Evolutionary conservation across 208 protist genomes (phyloP).

Genomic region (Wallacemonas sp.): DNA sequence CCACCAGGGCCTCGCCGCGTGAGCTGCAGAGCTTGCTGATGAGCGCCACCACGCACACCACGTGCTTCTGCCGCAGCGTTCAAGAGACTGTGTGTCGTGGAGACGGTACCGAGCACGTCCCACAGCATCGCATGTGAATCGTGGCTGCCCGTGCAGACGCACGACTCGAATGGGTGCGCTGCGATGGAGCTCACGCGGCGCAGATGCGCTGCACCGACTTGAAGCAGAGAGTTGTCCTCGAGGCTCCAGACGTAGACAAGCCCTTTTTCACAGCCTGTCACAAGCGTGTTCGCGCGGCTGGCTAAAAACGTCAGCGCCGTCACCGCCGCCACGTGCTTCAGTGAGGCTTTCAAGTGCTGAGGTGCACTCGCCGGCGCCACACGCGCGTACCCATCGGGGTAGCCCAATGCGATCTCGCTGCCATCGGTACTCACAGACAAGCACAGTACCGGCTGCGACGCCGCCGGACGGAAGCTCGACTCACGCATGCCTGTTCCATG

Average conservation of each 20-base stretch:
- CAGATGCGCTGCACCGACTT: conserved; percentile 48
- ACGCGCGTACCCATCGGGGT: conserved; percentile 55
- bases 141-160: conserved; percentile 56
- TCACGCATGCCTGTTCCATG: conserved; percentile 51
- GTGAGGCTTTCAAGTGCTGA: conserved; percentile 24
- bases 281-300: conserved; percentile 61
- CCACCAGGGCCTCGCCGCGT: not conserved
- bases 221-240: conserved; percentile 64
- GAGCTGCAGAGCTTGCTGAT: not conserved
- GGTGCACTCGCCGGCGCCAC: conserved; percentile 28
- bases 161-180: conserved; percentile 48
- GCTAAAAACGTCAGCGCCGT: conserved; percentile 74
- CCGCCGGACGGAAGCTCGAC: conserved; percentile 29
- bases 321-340: conserved; percentile 40
- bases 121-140: conserved; percentile 74
- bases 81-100: conserved; percentile 25
- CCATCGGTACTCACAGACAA: conserved; percentile 53
- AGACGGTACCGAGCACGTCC: conserved; percentile 32
- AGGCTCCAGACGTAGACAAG: conserved; percentile 86
- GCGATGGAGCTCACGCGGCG: conserved; percentile 58
- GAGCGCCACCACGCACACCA: conserved; percentile 9
- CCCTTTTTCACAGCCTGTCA: conserved; percentile 89
- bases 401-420: conserved; percentile 51
- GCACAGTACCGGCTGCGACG: conserved; percentile 43
- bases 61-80: conserved; percentile 13